Conservation (phyloP, 805 yeast species). For the Myxozyma udenii region DNA sequence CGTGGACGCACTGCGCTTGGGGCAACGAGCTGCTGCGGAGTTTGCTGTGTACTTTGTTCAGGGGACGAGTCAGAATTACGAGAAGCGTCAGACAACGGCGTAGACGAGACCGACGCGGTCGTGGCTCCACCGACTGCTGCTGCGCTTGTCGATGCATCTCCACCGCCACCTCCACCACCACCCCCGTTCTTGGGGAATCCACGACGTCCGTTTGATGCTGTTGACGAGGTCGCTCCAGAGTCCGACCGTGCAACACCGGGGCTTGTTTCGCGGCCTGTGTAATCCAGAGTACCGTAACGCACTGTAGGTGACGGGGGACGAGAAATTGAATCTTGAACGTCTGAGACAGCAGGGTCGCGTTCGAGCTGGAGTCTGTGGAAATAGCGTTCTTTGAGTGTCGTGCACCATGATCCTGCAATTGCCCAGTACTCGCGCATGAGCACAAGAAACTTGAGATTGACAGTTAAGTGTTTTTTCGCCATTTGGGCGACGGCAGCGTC, state of each 20-base stretch:
- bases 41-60: not conserved
- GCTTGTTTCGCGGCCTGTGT: slow-evolving; percentile 23
- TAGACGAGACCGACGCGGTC: not conserved
- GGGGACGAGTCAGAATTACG: too few species aligned
- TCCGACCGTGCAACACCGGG: slow-evolving; percentile 21
- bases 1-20: not conserved
- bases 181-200: slow-evolving; percentile 5
- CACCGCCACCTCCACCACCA: not conserved
- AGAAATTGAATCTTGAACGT: slow-evolving; percentile 12
- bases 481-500: slow-evolving; percentile 33
- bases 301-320: slow-evolving; percentile 30
- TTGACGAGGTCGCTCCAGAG: slow-evolving; percentile 16
- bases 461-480: slow-evolving; percentile 38
- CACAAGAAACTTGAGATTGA: slow-evolving; percentile 36
- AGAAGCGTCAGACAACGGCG: not conserved
- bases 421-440: slow-evolving; percentile 38
- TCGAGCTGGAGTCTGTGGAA: slow-evolving; percentile 28
- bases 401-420: slow-evolving; percentile 40
- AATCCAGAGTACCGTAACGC: slow-evolving; percentile 28
- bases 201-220: slow-evolving; percentile 12
- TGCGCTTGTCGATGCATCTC: not conserved
- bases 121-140: slow-evolving; percentile 7
- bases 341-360: slow-evolving; percentile 16
- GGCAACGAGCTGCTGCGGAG: not conserved
- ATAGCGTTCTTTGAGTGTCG: slow-evolving; percentile 37